phyloP scores from a whole-genome alignment of 2,329 filamentous ascomycete genomes.

The Fusarium sp. region DNA sequence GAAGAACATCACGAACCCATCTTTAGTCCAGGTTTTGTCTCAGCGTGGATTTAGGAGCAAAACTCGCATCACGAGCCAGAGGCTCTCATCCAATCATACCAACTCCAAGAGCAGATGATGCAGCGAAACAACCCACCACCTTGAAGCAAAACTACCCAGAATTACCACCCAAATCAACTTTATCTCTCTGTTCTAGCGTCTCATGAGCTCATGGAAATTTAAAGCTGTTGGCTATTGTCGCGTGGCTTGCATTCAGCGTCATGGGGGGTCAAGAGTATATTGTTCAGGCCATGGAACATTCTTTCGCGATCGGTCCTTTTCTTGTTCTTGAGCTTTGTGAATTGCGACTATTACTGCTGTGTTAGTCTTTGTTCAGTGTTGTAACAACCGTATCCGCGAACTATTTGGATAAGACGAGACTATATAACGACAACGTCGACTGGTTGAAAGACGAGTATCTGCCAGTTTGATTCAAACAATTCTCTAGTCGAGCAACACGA shows the following conservation, averaged over 20 bases:
- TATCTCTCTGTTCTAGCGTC: slow-evolving; percentile 22
- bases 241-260: slow-evolving; percentile 27
- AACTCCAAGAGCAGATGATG: slow-evolving; percentile 32
- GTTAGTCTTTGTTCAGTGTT: slow-evolving; percentile 28
- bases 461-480: neutral
- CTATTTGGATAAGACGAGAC: slow-evolving; percentile 1
- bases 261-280: slow-evolving; percentile 25
- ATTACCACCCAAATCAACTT: slow-evolving; percentile 18
- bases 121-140: slow-evolving; percentile 42
- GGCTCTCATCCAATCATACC: slow-evolving; percentile 38
- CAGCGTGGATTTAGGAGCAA: slow-evolving; percentile 30
- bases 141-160: neutral
- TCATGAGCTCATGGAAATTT: slow-evolving; percentile 27
- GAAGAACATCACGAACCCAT: slow-evolving; percentile 41
- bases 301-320: neutral
- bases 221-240: slow-evolving; percentile 32
- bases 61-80: slow-evolving; percentile 40
- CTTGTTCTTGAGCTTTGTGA: slow-evolving; percentile 10
- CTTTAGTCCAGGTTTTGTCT: slow-evolving; percentile 28
- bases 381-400: neutral
- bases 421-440: slow-evolving; percentile 31
- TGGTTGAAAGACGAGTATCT: neutral
- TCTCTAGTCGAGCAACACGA: neutral
- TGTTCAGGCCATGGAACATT: slow-evolving; percentile 14
- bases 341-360: slow-evolving; percentile 27